Percentiles rank a stretch among this genome's conserved stretches.
Evolutionary conservation across 371 early-diverging fungal genomes (phyloP).

Genomic region (Rhizopus stolonifer): DNA sequence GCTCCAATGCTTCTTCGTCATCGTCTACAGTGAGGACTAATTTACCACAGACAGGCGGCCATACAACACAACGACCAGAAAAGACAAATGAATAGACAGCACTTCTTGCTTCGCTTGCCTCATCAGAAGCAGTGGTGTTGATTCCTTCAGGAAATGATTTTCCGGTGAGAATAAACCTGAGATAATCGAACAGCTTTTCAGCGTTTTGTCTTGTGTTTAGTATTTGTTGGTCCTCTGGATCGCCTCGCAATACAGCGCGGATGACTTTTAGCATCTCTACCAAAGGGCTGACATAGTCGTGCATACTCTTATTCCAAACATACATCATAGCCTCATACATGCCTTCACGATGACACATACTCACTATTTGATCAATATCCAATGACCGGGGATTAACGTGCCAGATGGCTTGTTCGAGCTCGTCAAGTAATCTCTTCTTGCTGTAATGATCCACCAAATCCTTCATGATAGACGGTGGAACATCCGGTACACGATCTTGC

Average conservation of each 20-base stretch:
- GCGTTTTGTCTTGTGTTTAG: constrained; percentile 34
- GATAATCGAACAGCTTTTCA: constrained; percentile 74
- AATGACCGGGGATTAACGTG: constrained; percentile 71
- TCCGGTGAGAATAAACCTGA: constrained; percentile 70
- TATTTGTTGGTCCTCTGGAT: background rate
- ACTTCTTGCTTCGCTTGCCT: constrained; percentile 62
- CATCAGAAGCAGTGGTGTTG: constrained; percentile 39
- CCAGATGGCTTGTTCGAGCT: constrained; percentile 74
- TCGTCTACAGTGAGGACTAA: constrained; percentile 60
- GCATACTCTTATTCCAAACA: constrained; percentile 74
- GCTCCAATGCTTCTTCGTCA: constrained; percentile 55
- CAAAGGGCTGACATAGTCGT: constrained; percentile 78
- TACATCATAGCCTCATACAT: constrained; percentile 77
- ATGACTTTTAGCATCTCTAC: constrained; percentile 71
- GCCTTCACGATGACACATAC: constrained; percentile 61
- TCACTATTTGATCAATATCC: constrained; percentile 74
- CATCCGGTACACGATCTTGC: constrained; percentile 53
- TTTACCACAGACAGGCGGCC: constrained; percentile 68
- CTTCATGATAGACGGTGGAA: constrained; percentile 72
- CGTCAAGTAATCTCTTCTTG: constrained; percentile 51
- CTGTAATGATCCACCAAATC: constrained; percentile 66
- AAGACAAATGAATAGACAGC: constrained; percentile 79
- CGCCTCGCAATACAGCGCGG: constrained; percentile 48
- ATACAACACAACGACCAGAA: constrained; percentile 68
- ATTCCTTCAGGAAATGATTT: constrained; percentile 71